Conservation (phyloP, 2,329 filamentous ascomycete genomes). For the Pestalotiopsis sp. region DNA sequence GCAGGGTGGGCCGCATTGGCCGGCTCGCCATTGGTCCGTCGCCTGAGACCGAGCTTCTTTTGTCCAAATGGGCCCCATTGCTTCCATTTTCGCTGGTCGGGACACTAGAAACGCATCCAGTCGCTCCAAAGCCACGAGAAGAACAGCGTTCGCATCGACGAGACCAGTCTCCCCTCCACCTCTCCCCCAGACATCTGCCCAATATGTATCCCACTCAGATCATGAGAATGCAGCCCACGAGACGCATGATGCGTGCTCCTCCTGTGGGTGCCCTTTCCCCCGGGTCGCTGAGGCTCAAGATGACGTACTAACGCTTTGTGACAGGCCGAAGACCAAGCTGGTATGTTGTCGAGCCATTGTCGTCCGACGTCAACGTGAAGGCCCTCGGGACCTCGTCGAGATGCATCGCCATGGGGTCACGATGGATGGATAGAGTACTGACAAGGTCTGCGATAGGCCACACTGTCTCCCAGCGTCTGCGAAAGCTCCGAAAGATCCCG, state of each 20-base stretch:
- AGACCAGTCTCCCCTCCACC: conserved; percentile 31
- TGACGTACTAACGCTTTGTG: conserved; percentile 38
- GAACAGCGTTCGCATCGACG: conserved; percentile 21
- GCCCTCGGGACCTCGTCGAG: conserved; percentile 11
- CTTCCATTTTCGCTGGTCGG: conserved; percentile 10
- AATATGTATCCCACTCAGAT: conserved; percentile 68
- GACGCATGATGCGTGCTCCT: conserved; percentile 69
- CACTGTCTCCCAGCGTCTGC: conserved; percentile 93
- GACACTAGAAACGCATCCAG: not conserved
- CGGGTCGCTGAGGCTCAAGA: conserved; percentile 26
- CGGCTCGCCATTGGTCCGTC: not conserved
- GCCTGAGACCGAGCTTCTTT: conserved; percentile 6
- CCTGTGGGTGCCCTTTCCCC: conserved; percentile 61
- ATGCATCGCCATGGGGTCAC: conserved; percentile 1
- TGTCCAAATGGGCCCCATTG: conserved; percentile 1
- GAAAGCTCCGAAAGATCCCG: conserved; percentile 86
- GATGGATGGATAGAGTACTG: not conserved
- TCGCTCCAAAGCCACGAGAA: not conserved
- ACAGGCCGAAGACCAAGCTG: conserved; percentile 69
- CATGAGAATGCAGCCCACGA: conserved; percentile 68
- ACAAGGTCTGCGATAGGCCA: conserved; percentile 66
- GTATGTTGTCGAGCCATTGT: conserved; percentile 49
- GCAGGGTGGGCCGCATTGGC: not conserved
- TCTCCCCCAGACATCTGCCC: conserved; percentile 20
- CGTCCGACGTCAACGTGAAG: conserved; percentile 14